Percentiles rank a stretch among this genome's conserved stretches.
These are phyloP conservation scores for Fusarium sp. DNA, from an alignment of 2,329 filamentous ascomycete genomes.

Conservation along the genomic window DNA sequence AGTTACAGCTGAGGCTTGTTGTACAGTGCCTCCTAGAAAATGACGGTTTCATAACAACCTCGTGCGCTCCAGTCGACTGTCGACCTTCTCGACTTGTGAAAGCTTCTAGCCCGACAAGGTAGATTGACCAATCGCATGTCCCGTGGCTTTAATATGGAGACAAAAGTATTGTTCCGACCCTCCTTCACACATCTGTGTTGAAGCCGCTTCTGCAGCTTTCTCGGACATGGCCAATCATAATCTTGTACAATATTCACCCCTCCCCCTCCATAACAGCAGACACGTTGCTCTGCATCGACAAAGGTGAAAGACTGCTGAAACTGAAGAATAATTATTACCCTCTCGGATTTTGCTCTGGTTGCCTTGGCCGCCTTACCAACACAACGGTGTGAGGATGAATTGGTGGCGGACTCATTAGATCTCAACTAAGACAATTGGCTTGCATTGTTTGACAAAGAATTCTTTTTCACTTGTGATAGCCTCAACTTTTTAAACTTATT, in stretches of 20 bases:
- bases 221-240: not conserved
- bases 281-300: fast-evolving
- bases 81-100: too few relatives aligned
- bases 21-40: fast-evolving
- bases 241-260: fast-evolving
- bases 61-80: fast-evolving
- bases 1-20: not conserved
- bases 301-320: fast-evolving
- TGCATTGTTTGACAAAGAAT: fast-evolving
- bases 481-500: fast-evolving
- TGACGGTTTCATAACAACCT: fast-evolving
- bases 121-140: fast-evolving
- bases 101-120: too few relatives aligned
- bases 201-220: not conserved
- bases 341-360: fast-evolving
- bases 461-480: not conserved
- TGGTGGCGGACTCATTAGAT: fast-evolving
- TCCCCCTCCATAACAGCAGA: not conserved
- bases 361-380: not conserved
- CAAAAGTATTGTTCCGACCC: not conserved
- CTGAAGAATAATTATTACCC: fast-evolving
- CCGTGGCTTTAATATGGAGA: not conserved
- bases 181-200: not conserved
- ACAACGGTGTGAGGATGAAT: not conserved
- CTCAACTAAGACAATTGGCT: not conserved